A percentile compares a stretch with the other conserved stretches of the same genome.
These are phyloP conservation scores for Corylus heterophylla DNA, from an alignment of 306 rosid genomes.

Conservation along the genomic window DNA sequence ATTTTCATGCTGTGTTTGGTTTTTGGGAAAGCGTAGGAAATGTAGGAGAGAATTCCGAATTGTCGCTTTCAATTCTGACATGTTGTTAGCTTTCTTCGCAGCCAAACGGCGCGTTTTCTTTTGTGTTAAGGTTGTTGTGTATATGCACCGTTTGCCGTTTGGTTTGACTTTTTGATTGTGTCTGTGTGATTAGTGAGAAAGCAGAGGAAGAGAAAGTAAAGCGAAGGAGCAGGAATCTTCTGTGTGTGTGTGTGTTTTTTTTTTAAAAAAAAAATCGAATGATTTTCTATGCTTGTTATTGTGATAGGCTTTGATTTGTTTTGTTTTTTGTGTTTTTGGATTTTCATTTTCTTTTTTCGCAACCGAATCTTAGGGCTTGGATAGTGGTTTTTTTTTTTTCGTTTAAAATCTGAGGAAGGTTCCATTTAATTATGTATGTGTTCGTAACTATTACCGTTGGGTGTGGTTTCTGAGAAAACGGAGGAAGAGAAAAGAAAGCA, in stretches of 20 bases:
- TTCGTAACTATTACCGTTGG: background rate
- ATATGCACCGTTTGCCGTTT: background rate
- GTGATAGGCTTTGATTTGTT: background rate
- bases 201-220: background rate
- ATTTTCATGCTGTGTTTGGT: background rate
- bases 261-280: background rate
- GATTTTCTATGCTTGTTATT: background rate
- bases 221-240: background rate
- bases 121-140: background rate
- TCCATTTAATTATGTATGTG: background rate
- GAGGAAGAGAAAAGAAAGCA: background rate
- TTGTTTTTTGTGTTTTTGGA: background rate
- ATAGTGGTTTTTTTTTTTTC: background rate
- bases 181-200: constrained; percentile 4
- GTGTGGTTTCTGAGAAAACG: background rate
- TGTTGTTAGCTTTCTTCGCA: background rate
- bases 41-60: background rate
- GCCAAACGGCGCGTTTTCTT: background rate
- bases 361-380: background rate
- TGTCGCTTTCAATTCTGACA: background rate
- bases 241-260: no score
- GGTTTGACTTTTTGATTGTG: background rate
- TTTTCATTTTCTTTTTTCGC: background rate
- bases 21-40: background rate
- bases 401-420: background rate